Evolutionary conservation across 2,329 filamentous ascomycete species (phyloP).

Genomic region (Intubia oerlemansii): DNA sequence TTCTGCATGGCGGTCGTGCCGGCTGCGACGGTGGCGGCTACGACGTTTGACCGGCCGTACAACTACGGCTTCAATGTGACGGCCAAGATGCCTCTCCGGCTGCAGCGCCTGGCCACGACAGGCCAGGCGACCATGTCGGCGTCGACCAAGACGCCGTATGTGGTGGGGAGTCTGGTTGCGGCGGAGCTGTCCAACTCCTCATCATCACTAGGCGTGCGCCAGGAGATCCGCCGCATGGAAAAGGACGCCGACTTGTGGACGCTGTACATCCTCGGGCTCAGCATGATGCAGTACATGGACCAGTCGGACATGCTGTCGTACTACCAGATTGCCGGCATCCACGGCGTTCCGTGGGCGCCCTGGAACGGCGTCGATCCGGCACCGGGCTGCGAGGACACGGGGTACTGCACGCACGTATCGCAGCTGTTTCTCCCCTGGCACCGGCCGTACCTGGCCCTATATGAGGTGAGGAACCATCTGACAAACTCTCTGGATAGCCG

Average conservation of each 20-base stretch:
- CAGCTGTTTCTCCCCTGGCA: conserved; percentile 69
- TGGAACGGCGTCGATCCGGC: conserved; percentile 30
- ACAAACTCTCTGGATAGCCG: background rate
- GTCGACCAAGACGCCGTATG: conserved; percentile 12
- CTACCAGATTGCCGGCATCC: conserved; percentile 63
- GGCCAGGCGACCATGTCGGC: conserved; percentile 17
- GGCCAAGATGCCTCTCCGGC: too few species aligned
- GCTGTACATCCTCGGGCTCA: conserved; percentile 54
- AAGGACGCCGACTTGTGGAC: conserved; percentile 48
- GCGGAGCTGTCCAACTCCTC: too few species aligned
- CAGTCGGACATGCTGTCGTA: conserved; percentile 46
- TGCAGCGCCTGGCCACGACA: conserved; percentile 10
- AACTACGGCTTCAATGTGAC: conserved; percentile 28
- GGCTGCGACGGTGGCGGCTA: too few species aligned
- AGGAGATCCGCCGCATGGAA: conserved; percentile 47
- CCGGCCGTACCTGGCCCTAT: conserved; percentile 50
- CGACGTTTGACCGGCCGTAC: too few species aligned
- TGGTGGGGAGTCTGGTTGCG: conserved; percentile 21
- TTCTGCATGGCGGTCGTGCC: too few species aligned
- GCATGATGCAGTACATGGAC: conserved; percentile 45
- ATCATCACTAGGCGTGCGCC: conserved; percentile 26
- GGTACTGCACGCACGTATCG: conserved; percentile 57
- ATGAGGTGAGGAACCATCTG: conserved; percentile 29
- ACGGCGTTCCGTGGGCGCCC: conserved; percentile 46
- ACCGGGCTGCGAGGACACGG: conserved; percentile 30